phyloP scores from a whole-genome alignment of 495 filamentous ascomycete species.

The Penicillium odoratum region DNA sequence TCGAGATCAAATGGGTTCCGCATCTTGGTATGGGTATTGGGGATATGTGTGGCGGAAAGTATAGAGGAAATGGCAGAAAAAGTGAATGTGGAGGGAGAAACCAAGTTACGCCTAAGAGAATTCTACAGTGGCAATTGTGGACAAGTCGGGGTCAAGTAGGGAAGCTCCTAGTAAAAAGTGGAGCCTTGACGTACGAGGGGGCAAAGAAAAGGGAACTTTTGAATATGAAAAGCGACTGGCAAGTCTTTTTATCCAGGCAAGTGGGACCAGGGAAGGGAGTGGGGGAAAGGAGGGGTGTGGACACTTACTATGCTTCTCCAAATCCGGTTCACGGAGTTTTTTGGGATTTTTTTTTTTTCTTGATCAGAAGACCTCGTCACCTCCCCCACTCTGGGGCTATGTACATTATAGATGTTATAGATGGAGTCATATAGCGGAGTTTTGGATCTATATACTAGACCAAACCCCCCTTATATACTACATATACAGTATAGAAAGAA shows the following conservation, averaged over 20 bases:
- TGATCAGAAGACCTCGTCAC: constrained; percentile 49
- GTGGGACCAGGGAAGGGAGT: constrained; percentile 14
- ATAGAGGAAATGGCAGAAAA: background rate
- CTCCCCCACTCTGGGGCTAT: constrained; percentile 18
- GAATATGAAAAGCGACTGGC: constrained; percentile 3
- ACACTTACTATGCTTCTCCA: constrained; percentile 4
- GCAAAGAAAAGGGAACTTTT: background rate
- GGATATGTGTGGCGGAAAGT: background rate
- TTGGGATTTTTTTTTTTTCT: constrained; percentile 39
- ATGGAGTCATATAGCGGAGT: background rate
- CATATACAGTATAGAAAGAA: no score
- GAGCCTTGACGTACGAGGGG: constrained; percentile 37
- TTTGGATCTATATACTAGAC: background rate
- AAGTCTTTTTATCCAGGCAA: constrained; percentile 13
- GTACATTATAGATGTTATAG: background rate
- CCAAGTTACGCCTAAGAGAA: background rate
- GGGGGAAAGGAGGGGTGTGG: constrained; percentile 10
- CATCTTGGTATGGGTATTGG: constrained; percentile 23
- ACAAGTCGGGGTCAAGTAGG: constrained; percentile 9
- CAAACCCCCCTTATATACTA: background rate
- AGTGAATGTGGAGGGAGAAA: background rate
- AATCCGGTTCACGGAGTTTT: constrained; percentile 31
- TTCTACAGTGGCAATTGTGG: background rate
- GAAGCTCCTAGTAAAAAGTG: constrained; percentile 21
- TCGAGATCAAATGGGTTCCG: constrained; percentile 47